phyloP scores from a whole-genome alignment of 2,329 filamentous ascomycete species.

The Canariomyces notabilis region DNA sequence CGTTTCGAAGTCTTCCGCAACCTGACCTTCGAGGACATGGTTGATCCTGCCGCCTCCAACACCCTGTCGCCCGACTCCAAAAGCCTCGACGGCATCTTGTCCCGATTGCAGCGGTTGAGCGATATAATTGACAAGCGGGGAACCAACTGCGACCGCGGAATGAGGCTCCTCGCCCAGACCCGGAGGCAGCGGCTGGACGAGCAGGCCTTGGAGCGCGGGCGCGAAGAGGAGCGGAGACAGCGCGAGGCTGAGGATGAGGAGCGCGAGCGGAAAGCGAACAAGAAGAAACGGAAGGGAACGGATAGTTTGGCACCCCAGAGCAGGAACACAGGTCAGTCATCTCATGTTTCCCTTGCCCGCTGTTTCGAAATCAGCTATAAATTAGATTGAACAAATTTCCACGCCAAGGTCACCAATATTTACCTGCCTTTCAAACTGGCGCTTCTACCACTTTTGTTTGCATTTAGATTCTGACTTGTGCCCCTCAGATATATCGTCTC shows the following conservation, averaged over 20 bases:
- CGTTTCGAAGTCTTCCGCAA: slow-evolving; percentile 54
- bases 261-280: slow-evolving; percentile 53
- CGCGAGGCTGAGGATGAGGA: slow-evolving; percentile 44
- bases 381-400: background rate
- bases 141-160: slow-evolving; percentile 64
- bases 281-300: slow-evolving; percentile 74
- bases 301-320: slow-evolving; percentile 56
- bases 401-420: background rate
- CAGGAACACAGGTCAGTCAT: slow-evolving; percentile 31
- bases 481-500: slow-evolving; percentile 49
- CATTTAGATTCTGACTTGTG: no score
- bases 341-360: background rate
- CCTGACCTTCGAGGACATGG: slow-evolving; percentile 63
- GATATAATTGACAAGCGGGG: slow-evolving; percentile 64
- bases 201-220: slow-evolving; percentile 38
- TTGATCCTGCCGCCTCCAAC: slow-evolving; percentile 56
- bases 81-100: slow-evolving; percentile 58
- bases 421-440: no score
- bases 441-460: no score
- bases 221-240: slow-evolving; percentile 48
- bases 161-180: slow-evolving; percentile 63
- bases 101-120: slow-evolving; percentile 58
- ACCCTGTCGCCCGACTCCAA: slow-evolving; percentile 58
- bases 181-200: slow-evolving; percentile 59
- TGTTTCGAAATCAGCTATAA: background rate